Percentiles rank a stretch among this genome's conserved stretches.
phyloP scores from a whole-genome alignment of 192 early-diverging fungal species.

The Coemansia sp. region DNA sequence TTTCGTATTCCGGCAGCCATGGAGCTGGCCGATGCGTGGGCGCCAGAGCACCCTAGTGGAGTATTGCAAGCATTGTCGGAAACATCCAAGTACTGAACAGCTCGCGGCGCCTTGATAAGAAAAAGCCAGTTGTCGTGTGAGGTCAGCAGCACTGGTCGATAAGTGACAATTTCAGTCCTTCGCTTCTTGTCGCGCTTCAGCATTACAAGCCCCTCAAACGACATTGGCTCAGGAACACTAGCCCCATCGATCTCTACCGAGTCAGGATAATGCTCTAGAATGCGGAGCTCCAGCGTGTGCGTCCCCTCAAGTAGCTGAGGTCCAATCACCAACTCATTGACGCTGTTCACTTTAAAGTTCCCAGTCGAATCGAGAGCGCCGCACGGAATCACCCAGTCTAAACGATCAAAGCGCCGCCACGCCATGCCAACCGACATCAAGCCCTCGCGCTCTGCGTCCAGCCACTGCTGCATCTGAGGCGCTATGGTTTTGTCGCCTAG shows the following conservation, averaged over 20 bases:
- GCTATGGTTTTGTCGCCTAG: conserved; percentile 34
- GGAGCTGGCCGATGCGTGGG: not conserved
- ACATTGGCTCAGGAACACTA: conserved; percentile 31
- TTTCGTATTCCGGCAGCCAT: not conserved
- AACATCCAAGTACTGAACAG: conserved; percentile 33
- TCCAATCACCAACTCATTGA: conserved; percentile 29
- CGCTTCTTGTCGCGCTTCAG: conserved; percentile 41
- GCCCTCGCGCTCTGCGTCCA: conserved; percentile 33
- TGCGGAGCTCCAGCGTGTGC: conserved; percentile 47
- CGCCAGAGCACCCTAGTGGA: not conserved
- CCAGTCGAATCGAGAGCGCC: conserved; percentile 22
- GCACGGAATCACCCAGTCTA: conserved; percentile 52
- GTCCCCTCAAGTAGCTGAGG: conserved; percentile 43
- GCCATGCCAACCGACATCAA: conserved; percentile 47
- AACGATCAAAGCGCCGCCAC: conserved; percentile 42
- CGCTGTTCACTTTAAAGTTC: conserved; percentile 11
- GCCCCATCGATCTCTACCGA: conserved; percentile 12
- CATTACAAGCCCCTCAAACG: conserved; percentile 48
- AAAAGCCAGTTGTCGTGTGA: conserved; percentile 44
- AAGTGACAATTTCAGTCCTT: conserved; percentile 27
- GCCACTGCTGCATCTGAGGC: conserved; percentile 34
- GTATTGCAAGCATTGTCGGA: conserved; percentile 12
- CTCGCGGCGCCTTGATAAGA: conserved; percentile 42
- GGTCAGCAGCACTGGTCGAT: conserved; percentile 37
- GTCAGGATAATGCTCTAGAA: conserved; percentile 48